phyloP scores from a whole-genome alignment of 345 rosid species.

The Populus nigra region DNA sequence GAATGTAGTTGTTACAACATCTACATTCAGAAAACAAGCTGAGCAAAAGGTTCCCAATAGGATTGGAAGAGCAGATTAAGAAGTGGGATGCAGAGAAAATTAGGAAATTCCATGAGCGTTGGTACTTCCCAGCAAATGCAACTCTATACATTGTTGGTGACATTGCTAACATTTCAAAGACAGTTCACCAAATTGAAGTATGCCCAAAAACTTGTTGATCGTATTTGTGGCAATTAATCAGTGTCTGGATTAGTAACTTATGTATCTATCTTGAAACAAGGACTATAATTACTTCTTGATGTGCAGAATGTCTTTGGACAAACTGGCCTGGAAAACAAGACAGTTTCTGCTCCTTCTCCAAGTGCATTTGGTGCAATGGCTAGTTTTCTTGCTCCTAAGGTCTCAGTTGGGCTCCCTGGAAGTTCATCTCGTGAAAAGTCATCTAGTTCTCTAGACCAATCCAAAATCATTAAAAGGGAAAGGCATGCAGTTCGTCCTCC shows the following conservation, averaged over 20 bases:
- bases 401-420: slow-evolving; percentile 82
- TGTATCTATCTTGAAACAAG: not conserved
- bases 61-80: slow-evolving; percentile 96
- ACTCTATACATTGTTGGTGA: slow-evolving; percentile 97
- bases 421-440: slow-evolving; percentile 63
- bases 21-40: slow-evolving; percentile 98
- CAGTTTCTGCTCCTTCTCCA: slow-evolving; percentile 48
- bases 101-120: slow-evolving; percentile 95
- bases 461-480: slow-evolving; percentile 68
- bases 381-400: slow-evolving; percentile 94
- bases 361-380: slow-evolving; percentile 98
- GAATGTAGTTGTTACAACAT: slow-evolving; percentile 77
- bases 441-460: slow-evolving; percentile 52
- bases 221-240: not conserved
- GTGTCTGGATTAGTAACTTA: not conserved
- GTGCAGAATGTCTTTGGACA: slow-evolving; percentile 80
- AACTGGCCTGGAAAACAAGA: slow-evolving; percentile 57
- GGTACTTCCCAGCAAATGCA: slow-evolving; percentile 99
- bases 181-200: slow-evolving; percentile 77
- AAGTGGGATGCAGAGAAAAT: slow-evolving; percentile 99
- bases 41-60: slow-evolving; percentile 96
- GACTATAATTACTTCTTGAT: slow-evolving; percentile 23
- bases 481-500: slow-evolving; percentile 90
- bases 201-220: slow-evolving; percentile 24
- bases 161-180: slow-evolving; percentile 64